These are phyloP conservation scores for Termitomyces bulborhizus DNA, from an alignment of 768 basidiomycete species.

Conservation along the genomic window DNA sequence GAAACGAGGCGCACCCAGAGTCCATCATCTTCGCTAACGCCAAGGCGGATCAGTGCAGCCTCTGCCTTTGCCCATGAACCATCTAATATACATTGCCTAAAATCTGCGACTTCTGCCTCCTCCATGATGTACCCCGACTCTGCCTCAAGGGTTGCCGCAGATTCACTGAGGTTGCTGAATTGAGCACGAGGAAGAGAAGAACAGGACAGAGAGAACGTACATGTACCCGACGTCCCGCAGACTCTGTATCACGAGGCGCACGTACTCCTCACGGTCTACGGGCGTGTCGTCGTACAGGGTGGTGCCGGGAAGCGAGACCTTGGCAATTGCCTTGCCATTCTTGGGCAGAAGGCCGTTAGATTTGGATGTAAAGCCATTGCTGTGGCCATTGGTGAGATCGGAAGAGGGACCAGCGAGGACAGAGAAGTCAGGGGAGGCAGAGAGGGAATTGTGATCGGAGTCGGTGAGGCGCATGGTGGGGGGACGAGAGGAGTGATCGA, in stretches of 20 bases:
- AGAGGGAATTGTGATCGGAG: conserved; percentile 42
- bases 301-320: conserved; percentile 66
- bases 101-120: conserved; percentile 66
- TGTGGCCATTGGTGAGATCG: conserved; percentile 37
- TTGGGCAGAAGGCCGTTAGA: conserved; percentile 42
- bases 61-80: conserved; percentile 82
- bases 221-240: conserved; percentile 81
- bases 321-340: conserved; percentile 46
- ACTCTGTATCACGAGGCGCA: conserved; percentile 83
- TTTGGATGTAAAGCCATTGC: conserved; percentile 35
- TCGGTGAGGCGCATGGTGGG: conserved; percentile 46
- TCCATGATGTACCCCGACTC: conserved; percentile 92
- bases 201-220: conserved; percentile 31
- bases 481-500: conserved; percentile 26
- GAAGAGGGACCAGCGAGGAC: conserved; percentile 51
- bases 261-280: conserved; percentile 86
- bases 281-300: conserved; percentile 72
- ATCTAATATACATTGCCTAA: conserved; percentile 72
- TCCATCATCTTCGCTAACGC: conserved; percentile 61
- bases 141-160: conserved; percentile 82
- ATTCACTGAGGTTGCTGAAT: conserved; percentile 50
- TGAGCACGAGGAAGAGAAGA: conserved; percentile 7
- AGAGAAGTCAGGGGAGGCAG: conserved; percentile 36
- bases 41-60: conserved; percentile 57
- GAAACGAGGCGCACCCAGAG: conserved; percentile 49